A percentile compares a stretch with the other conserved stretches of the same genome.
These are phyloP conservation scores for Viridothelium virens DNA, from an alignment of 495 filamentous ascomycete species.

Conservation along the genomic window DNA sequence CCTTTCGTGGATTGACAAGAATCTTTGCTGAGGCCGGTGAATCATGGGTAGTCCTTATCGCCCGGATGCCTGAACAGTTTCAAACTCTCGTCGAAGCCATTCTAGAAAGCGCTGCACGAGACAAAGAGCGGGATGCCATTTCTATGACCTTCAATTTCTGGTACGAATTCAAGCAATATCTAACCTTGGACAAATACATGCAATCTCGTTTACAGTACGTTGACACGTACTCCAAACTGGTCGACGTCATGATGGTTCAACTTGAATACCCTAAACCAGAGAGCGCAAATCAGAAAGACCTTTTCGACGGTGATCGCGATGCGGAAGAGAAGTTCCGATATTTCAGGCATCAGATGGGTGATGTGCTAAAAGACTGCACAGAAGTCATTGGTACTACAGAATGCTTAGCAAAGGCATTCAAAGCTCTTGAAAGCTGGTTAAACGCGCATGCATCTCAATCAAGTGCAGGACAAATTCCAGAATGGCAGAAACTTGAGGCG, in stretches of 20 bases:
- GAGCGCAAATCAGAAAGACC: conserved; percentile 58
- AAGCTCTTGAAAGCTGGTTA: conserved; percentile 80
- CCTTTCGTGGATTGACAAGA: conserved; percentile 76
- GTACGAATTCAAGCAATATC: conserved; percentile 97
- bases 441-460: conserved; percentile 69
- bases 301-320: conserved; percentile 93
- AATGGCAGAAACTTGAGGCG: conserved; percentile 94
- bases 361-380: conserved; percentile 95
- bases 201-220: conserved; percentile 64
- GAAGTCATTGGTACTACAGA: conserved; percentile 88
- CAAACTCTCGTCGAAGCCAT: conserved; percentile 80
- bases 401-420: conserved; percentile 79
- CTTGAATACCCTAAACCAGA: conserved; percentile 81
- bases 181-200: conserved; percentile 82
- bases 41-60: conserved; percentile 85
- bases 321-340: conserved; percentile 95
- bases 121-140: conserved; percentile 82
- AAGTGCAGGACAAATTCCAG: conserved; percentile 64
- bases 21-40: conserved; percentile 92
- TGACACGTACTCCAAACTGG: conserved; percentile 75
- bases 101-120: conserved; percentile 78
- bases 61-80: conserved; percentile 72
- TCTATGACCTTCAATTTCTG: conserved; percentile 92
- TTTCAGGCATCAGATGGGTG: conserved; percentile 93
- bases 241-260: conserved; percentile 89